Evolutionary conservation across 768 basidiomycete species (phyloP), one percentile per base, ranked within the genome.

Genomic region (Russula sp.): DNA sequence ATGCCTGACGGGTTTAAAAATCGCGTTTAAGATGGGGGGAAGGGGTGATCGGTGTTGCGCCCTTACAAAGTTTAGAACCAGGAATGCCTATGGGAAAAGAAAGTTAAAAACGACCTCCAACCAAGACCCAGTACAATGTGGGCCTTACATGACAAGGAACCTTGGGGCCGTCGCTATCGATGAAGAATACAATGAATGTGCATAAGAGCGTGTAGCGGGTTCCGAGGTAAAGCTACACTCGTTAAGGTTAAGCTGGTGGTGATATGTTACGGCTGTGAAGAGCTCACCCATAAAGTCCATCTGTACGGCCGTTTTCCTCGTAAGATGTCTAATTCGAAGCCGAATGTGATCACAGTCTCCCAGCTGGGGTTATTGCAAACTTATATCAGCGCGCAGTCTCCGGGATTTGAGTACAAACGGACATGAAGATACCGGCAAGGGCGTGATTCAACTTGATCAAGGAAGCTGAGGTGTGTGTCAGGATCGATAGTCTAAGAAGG

Each of bases 291-390:
- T 28, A 62, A 48, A 28, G 61, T 62, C 53, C 61, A 55, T n/a
- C 24, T 24, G 26, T 62, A 62, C 3, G 64, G 64, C 5, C 64
- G 59, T 44, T 57, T 65, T 8, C 64, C 48, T 65, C 59, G 34
- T 1, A 62, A 26, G 18, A 62, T 3, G 28, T 62, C 61, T 11
- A 36, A 36, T 48, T 62, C 61, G 36, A 62, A 62, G 16, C 34
- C 20, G 24, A 24, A 20, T 6, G 61, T 48, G 20, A 26, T 14
- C 11, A 55, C 53, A 1, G 32, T 55, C 26, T 62, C 61, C 61
- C 61, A 62, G 10, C 61, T 62, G 34, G 24, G 4, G 20, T n/a
- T 38, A 22, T 54, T 13, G 13, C 38, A 11, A 42, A 6, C 42
- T 26, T 16, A 20, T n/a, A 8, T 48, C 32, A 36, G 44, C 16